Evolutionary conservation across 768 basidiomycete genomes (phyloP), one percentile per base, ranked within the genome.

Genomic region (Termitomyces heimii): DNA sequence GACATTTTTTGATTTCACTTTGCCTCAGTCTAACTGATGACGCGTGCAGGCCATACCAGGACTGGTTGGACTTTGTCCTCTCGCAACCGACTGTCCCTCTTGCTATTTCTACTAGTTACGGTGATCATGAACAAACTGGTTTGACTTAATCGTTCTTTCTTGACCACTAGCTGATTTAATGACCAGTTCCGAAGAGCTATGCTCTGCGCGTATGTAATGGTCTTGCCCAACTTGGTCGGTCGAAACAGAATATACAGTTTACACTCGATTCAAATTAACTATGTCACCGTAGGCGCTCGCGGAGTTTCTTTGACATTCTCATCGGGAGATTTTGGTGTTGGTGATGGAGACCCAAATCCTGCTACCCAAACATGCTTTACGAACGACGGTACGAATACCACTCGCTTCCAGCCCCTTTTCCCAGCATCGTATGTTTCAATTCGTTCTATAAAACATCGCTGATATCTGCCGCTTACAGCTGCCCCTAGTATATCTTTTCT

Each of bases 281-380:
- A 4, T 4, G 14, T 1, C 22, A 20, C 8, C 18, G 20, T 39
- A 83, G 86, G 87, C 54, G 81, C 76, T 51, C 82, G 86, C 0
- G 89, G 89, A n/a, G 75, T 84, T 20, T 82, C 86, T 8, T 42
- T 90, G 16, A 65, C 83, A 39, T 88, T 88, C 69, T 75, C 82
- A 14, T 85, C 84, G 22, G 88, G 88, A 24, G 88, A 90, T 60
- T 66, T 65, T 18, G 89, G 89, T 20, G 88, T 88, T n/a, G 88
- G 89, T 4, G 88, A 85, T 65, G 77, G 79, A 24, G 37, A 70
- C 80, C 47, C 77, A 0, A 56, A 86, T 65, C 83, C 83, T 18
- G 70, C 71, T 0, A 81, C 74, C 6, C 79, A 83, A 53, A 31
- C 66, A 35, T 90, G 89, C 64, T 66, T 74, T 54, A 77, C 83